Evolutionary conservation across 73 alveolate species (phyloP).

Genomic region (Paramecium sonneborni): DNA sequence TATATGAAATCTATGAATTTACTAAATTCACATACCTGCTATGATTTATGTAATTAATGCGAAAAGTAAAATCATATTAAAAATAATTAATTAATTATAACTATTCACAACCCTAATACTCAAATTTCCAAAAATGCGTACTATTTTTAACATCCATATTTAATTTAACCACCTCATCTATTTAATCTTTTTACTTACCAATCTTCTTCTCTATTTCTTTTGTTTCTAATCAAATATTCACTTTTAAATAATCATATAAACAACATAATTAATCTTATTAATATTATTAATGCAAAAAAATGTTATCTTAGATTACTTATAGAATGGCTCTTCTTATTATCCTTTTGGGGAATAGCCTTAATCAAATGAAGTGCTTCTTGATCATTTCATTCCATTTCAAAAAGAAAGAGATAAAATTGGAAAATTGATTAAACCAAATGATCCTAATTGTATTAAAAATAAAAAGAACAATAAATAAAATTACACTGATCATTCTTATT

Average conservation of each 20-base stretch:
- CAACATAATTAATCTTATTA: neutral
- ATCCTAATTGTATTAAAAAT: neutral
- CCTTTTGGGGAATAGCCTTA: slow-evolving; percentile 8
- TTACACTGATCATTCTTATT: neutral
- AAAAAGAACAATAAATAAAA: neutral
- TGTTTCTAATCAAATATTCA: too few species aligned
- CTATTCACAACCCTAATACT: neutral
- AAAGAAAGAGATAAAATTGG: slow-evolving; percentile 2
- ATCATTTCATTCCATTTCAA: neutral
- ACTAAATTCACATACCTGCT: neutral
- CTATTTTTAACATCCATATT: too few species aligned
- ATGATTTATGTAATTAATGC: neutral
- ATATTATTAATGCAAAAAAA: neutral
- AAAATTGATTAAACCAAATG: neutral
- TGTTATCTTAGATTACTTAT: neutral
- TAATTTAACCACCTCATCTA: too few species aligned
- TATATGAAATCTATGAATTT: slow-evolving; percentile 2
- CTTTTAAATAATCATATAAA: neutral
- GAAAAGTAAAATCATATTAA: slow-evolving; percentile 18
- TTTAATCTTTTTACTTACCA: too few species aligned
- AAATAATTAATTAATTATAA: neutral
- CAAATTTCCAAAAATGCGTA: too few species aligned
- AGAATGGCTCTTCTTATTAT: neutral
- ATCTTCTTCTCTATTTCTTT: too few species aligned
- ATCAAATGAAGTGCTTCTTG: too few species aligned